A percentile compares a stretch with the other conserved stretches of the same genome.
Conservation (phyloP, 2,329 filamentous ascomycete species). For the Aureobasidium melanogenum region DNA sequence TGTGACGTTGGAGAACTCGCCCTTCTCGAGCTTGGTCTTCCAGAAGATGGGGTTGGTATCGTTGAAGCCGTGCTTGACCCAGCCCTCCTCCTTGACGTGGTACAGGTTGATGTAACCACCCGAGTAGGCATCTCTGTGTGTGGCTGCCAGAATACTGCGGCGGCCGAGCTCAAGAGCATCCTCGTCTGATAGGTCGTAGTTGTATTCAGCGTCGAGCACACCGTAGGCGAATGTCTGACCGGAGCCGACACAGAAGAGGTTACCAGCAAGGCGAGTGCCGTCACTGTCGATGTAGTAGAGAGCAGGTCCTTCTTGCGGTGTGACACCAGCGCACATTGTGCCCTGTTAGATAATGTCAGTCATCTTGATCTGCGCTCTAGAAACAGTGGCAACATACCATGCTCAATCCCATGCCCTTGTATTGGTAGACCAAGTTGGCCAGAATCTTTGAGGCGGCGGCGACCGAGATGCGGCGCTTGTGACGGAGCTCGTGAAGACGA, state of each 20-base stretch:
- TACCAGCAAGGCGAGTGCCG: slow-evolving; percentile 83
- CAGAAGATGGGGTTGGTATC: slow-evolving; percentile 99
- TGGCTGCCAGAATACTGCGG: slow-evolving; percentile 89
- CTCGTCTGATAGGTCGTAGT: slow-evolving; percentile 76
- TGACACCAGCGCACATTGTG: slow-evolving; percentile 97
- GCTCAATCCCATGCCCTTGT: slow-evolving; percentile 97
- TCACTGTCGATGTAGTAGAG: slow-evolving; percentile 99
- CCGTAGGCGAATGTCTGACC: slow-evolving; percentile 99
- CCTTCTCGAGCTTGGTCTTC: slow-evolving; percentile 97
- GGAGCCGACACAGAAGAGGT: slow-evolving; percentile 96
- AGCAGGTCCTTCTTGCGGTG: slow-evolving; percentile 87
- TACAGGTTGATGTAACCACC: slow-evolving; percentile 98
- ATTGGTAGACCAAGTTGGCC: slow-evolving; percentile 93
- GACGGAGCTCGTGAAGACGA: slow-evolving; percentile 95
- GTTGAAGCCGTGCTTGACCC: slow-evolving; percentile 97
- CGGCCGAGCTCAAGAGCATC: slow-evolving; percentile 86
- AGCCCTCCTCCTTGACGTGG: slow-evolving; percentile 97
- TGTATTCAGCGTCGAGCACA: slow-evolving; percentile 92
- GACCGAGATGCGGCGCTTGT: slow-evolving; percentile 97
- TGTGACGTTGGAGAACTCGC: slow-evolving; percentile 94
- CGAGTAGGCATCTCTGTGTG: slow-evolving; percentile 96
- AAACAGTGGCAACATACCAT: slow-evolving; percentile 47
- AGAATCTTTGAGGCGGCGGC: slow-evolving; percentile 97
- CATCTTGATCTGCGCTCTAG: background rate
- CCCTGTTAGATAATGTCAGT: slow-evolving; percentile 38